These are phyloP conservation scores for Taphrina pruni DNA, from an alignment of 1,139 yeast genomes.

Conservation along the genomic window DNA sequence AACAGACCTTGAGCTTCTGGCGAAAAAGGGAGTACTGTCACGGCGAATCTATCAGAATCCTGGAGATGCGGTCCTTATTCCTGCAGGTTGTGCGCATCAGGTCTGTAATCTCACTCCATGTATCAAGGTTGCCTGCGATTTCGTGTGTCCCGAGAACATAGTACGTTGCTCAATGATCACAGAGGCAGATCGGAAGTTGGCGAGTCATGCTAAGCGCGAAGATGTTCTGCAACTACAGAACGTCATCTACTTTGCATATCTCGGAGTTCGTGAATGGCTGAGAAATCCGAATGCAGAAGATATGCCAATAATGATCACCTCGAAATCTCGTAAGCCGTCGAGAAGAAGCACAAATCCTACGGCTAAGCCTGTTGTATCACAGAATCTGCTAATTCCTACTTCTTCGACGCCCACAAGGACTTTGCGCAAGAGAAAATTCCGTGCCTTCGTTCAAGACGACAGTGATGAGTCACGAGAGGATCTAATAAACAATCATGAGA, in stretches of 20 bases:
- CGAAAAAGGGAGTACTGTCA: constrained; percentile 43
- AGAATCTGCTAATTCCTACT: background rate
- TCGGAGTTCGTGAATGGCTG: constrained; percentile 20
- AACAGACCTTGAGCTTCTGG: constrained; percentile 41
- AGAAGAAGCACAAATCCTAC: background rate
- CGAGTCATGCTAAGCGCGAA: constrained; percentile 43
- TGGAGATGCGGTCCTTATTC: constrained; percentile 46
- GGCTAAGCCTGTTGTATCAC: background rate
- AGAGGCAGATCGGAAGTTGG: constrained; percentile 43
- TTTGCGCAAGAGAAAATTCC: background rate
- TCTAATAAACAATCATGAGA: background rate
- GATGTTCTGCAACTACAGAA: constrained; percentile 45
- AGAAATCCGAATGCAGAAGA: background rate
- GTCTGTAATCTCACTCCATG: constrained; percentile 45
- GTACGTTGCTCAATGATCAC: constrained; percentile 40
- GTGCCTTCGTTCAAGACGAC: background rate
- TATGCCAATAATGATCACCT: background rate
- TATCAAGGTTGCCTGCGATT: constrained; percentile 44
- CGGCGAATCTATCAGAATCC: constrained; percentile 45
- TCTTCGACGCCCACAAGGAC: background rate
- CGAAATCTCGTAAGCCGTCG: background rate
- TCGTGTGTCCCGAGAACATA: constrained; percentile 46
- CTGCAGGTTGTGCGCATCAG: constrained; percentile 47
- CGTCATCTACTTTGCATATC: constrained; percentile 42
- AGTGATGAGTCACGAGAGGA: background rate